Conservation (phyloP, 2,329 filamentous ascomycete species). For the Aspergillus oerlinghausenensis region DNA sequence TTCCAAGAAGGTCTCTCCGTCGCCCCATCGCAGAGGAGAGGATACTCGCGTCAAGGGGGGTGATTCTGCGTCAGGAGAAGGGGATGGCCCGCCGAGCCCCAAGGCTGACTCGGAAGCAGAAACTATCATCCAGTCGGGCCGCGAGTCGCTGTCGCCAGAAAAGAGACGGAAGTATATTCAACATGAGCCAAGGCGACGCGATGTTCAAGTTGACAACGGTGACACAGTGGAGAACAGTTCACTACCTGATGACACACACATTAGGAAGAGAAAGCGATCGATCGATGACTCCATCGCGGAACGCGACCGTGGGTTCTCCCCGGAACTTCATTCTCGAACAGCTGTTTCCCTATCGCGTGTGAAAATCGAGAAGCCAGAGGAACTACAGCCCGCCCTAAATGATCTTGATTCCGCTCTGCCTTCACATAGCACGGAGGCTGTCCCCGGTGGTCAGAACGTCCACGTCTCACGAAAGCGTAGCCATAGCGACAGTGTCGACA, state of each 20-base stretch:
- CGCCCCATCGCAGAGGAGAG: constrained; percentile 15
- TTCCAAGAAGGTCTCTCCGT: constrained; percentile 17
- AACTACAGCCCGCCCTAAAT: constrained; percentile 21
- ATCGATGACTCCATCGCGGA: constrained; percentile 23
- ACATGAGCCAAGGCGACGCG: constrained; percentile 32
- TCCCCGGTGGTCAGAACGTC: constrained; percentile 13
- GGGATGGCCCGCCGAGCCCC: constrained; percentile 34
- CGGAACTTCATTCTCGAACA: constrained; percentile 23
- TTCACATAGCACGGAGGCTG: constrained; percentile 9
- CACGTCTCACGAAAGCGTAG: constrained; percentile 32
- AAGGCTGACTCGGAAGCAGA: constrained; percentile 47
- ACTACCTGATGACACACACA: constrained; percentile 19
- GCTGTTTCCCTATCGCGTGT: constrained; percentile 29
- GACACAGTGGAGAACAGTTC: constrained; percentile 17
- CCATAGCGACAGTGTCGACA: constrained; percentile 33
- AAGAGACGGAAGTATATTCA: constrained; percentile 41
- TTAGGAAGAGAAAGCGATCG: constrained; percentile 28
- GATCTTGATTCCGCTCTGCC: constrained; percentile 17
- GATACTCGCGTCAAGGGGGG: constrained; percentile 22
- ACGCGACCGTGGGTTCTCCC: constrained; percentile 19
- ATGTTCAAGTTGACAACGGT: constrained; percentile 20
- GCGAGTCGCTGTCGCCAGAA: constrained; percentile 43
- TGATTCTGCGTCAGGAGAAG: constrained; percentile 24
- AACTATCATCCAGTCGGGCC: constrained; percentile 46
- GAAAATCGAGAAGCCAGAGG: constrained; percentile 35